Percentiles rank a stretch among this genome's conserved stretches.
phyloP scores from a whole-genome alignment of 192 early-diverging fungal genomes.

The Piromyces finnis region DNA sequence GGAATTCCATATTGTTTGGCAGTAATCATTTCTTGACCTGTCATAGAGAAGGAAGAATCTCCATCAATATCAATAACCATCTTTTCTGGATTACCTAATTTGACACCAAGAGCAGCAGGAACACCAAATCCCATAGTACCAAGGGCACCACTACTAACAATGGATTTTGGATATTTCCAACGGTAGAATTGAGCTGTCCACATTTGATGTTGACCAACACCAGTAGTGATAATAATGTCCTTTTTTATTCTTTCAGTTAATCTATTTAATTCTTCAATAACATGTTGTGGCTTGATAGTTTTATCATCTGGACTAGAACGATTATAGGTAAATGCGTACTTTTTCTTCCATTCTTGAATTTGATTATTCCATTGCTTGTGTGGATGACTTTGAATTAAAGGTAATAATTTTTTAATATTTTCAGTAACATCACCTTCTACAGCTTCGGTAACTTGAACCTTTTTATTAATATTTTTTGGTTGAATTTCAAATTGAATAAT shows the following conservation, averaged over 20 bases:
- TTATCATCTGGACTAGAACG: conserved; percentile 22
- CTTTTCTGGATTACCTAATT: conserved; percentile 80
- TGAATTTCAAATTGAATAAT: conserved; percentile 98
- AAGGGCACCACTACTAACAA: conserved; percentile 81
- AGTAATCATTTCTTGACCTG: conserved; percentile 92
- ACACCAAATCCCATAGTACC: conserved; percentile 99
- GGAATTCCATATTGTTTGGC: conserved; percentile 93
- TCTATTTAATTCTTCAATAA: conserved; percentile 78
- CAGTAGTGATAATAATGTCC: conserved; percentile 85
- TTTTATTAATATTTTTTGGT: conserved; percentile 99
- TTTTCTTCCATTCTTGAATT: conserved; percentile 72
- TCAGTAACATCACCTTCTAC: conserved; percentile 91
- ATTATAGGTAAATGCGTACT: conserved; percentile 72
- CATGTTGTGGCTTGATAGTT: conserved; percentile 75
- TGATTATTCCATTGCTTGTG: conserved; percentile 73
- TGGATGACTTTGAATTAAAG: conserved; percentile 35
- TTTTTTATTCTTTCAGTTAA: conserved; percentile 70
- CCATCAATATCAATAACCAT: conserved; percentile 98
- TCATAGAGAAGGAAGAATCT: conserved; percentile 97
- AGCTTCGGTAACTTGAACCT: conserved; percentile 71
- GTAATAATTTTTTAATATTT: conserved; percentile 66
- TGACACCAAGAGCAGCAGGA: conserved; percentile 90
- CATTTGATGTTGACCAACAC: conserved; percentile 99
- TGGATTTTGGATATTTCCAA: conserved; percentile 73
- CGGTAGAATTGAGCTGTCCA: conserved; percentile 94